Conservation (phyloP, 2,329 filamentous ascomycete genomes). For the Cytospora chrysosperma region DNA sequence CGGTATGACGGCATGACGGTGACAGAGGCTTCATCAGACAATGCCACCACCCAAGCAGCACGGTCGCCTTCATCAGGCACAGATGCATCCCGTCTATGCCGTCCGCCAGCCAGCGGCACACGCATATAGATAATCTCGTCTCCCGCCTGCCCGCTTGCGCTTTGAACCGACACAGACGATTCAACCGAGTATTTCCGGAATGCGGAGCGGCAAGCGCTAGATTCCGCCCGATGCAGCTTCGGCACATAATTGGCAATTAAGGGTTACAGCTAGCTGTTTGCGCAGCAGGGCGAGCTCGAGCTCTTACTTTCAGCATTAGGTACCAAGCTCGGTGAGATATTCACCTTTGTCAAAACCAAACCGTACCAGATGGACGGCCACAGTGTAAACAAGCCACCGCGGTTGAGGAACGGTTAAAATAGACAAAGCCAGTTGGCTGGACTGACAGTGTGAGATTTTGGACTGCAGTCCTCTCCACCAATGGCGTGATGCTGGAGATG, state of each 20-base stretch:
- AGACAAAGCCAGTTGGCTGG: neutral
- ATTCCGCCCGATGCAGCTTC: neutral
- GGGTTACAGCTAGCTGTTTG: neutral
- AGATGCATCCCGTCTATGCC: neutral
- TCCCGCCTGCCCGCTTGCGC: neutral
- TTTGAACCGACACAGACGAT: neutral
- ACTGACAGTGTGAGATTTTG: neutral
- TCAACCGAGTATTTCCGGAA: neutral
- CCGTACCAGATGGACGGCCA: neutral
- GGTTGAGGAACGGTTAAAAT: neutral
- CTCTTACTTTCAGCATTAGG: neutral
- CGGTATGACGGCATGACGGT: neutral
- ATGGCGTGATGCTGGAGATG: conserved; percentile 2
- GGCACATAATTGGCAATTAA: neutral
- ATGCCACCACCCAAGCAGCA: neutral
- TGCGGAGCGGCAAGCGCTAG: conserved; percentile 2
- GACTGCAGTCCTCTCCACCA: conserved; percentile 4
- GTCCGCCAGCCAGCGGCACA: neutral
- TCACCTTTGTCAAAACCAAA: neutral
- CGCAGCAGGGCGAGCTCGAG: neutral
- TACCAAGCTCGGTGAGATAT: neutral
- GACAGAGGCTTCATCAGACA: neutral
- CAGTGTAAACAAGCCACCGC: neutral
- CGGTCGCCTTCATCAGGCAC: neutral
- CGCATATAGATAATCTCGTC: neutral